Conservation (phyloP, 352 stramenopile genomes). For the Globisporangium paroecandrum region DNA sequence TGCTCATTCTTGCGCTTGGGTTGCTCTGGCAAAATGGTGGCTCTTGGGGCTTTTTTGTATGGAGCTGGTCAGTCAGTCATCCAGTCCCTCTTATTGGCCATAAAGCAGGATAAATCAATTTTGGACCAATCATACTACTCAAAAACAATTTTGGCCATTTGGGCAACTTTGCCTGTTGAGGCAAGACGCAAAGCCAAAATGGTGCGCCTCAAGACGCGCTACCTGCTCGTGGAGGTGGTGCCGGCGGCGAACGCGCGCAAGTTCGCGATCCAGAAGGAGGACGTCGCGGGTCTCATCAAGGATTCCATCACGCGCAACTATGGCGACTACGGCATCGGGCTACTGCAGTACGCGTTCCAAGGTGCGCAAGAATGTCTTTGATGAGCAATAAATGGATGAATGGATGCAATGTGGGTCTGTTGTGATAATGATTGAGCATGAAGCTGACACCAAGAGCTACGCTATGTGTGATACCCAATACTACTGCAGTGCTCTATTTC, state of each 20-base stretch:
- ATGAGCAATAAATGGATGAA: neutral
- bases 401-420: neutral
- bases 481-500: constrained; percentile 55
- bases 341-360: constrained; percentile 79
- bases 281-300: constrained; percentile 49
- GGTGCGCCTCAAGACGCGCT: constrained; percentile 78
- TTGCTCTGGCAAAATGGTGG: neutral
- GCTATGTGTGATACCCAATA: neutral
- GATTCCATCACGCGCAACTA: constrained; percentile 68
- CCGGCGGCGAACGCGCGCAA: constrained; percentile 32
- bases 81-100: neutral
- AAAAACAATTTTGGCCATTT: neutral
- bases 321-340: constrained; percentile 60
- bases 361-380: constrained; percentile 25
- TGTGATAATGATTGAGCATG: neutral
- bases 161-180: neutral
- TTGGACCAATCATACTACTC: neutral
- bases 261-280: constrained; percentile 51
- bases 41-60: constrained; percentile 20
- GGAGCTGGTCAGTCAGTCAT: neutral
- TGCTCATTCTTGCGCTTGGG: constrained; percentile 20
- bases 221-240: constrained; percentile 61
- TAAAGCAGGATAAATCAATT: neutral
- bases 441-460: neutral
- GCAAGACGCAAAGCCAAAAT: constrained; percentile 23